phyloP scores from a whole-genome alignment of 2,329 filamentous ascomycete species.

The Fusarium oxysporum region DNA sequence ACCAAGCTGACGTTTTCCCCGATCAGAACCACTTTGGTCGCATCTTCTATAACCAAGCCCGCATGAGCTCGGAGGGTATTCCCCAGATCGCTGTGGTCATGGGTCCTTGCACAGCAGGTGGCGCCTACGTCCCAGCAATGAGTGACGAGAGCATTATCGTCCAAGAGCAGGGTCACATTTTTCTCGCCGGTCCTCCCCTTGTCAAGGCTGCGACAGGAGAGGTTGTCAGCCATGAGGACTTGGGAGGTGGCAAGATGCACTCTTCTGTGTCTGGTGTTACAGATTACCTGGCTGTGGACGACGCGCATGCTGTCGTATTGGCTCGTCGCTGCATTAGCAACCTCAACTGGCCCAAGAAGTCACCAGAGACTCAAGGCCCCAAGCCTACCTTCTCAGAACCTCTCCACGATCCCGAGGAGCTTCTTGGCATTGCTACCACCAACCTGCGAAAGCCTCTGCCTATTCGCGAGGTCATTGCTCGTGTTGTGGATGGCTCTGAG shows the following conservation, averaged over 20 bases:
- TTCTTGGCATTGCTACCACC: conserved; percentile 88
- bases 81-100: conserved; percentile 96
- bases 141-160: conserved; percentile 98
- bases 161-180: conserved; percentile 95
- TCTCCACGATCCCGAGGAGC: conserved; percentile 80
- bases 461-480: conserved; percentile 90
- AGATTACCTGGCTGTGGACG: conserved; percentile 94
- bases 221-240: conserved; percentile 87
- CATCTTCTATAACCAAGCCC: conserved; percentile 98
- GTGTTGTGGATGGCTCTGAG: conserved; percentile 89
- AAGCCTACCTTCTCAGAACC: conserved; percentile 74
- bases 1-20: conserved; percentile 96
- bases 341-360: conserved; percentile 81
- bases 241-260: conserved; percentile 91
- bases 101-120: conserved; percentile 95
- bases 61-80: conserved; percentile 89
- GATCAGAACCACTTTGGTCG: conserved; percentile 95
- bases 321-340: conserved; percentile 87
- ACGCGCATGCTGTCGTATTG: conserved; percentile 89
- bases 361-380: conserved; percentile 53
- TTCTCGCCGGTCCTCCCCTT: conserved; percentile 91
- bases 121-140: conserved; percentile 97
- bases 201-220: conserved; percentile 98
- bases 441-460: conserved; percentile 89
- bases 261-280: conserved; percentile 92